Conservation (phyloP, 1,139 yeast species). For the Lodderomyces theae region DNA sequence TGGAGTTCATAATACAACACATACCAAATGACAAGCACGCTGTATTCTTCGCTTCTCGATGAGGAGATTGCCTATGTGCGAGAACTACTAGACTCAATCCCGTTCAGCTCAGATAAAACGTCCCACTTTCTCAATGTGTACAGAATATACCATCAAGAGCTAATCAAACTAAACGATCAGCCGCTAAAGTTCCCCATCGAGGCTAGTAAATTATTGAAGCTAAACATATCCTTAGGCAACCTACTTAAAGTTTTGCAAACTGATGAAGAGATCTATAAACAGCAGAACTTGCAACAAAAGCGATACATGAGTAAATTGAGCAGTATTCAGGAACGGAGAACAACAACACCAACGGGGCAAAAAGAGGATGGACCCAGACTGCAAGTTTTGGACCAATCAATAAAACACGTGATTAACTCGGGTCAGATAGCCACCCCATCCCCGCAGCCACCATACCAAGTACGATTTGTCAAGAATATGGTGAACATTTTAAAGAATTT, state of each 20-base stretch:
- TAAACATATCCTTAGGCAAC: constrained; percentile 46
- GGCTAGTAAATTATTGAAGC: constrained; percentile 37
- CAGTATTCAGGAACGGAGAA: constrained; percentile 1
- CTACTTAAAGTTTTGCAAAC: constrained; percentile 35
- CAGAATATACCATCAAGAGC: constrained; percentile 28
- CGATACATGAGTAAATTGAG: constrained; percentile 10
- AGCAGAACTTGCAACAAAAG: constrained; percentile 13
- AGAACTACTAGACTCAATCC: constrained; percentile 33
- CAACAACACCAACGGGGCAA: neutral
- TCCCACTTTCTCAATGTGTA: constrained; percentile 31
- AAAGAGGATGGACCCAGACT: neutral
- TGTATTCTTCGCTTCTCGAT: constrained; percentile 13
- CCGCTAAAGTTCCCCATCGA: constrained; percentile 34
- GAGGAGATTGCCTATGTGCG: constrained; percentile 30
- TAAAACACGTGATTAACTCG: constrained; percentile 14
- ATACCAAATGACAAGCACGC: neutral
- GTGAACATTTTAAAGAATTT: constrained; percentile 38
- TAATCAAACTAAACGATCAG: constrained; percentile 22
- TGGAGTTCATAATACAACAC: no score
- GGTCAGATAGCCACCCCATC: neutral
- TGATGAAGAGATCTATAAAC: constrained; percentile 32
- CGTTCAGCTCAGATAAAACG: constrained; percentile 26
- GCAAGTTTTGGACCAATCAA: neutral
- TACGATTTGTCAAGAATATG: constrained; percentile 36
- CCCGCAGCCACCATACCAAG: constrained; percentile 29